These are phyloP conservation scores for Penicillium digitatum DNA, from an alignment of 2,329 filamentous ascomycete species.

Conservation along the genomic window DNA sequence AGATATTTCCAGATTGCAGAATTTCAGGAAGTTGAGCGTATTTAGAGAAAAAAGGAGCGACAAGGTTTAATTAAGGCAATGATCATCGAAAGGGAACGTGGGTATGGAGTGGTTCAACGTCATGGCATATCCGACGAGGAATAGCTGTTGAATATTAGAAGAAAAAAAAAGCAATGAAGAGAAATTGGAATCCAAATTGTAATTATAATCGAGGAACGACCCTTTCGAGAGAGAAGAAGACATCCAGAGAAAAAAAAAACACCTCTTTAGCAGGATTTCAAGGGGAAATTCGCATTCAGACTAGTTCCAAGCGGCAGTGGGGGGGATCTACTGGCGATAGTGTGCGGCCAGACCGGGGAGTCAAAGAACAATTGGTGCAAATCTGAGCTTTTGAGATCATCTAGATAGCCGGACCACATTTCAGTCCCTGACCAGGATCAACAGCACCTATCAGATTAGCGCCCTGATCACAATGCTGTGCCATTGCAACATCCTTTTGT, in stretches of 20 bases:
- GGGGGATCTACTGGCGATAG: conserved; percentile 17
- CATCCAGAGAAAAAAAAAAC: conserved; percentile 2
- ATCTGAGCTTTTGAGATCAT: background rate
- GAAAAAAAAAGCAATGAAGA: background rate
- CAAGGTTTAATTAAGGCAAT: conserved; percentile 14
- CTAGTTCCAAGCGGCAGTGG: conserved; percentile 8
- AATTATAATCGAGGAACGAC: conserved; percentile 1
- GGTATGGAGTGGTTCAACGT: conserved; percentile 16
- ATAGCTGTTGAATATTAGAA: background rate
- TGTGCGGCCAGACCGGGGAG: background rate
- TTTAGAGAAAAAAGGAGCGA: conserved; percentile 18
- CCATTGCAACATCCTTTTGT: conserved; percentile 37
- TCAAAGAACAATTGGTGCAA: background rate
- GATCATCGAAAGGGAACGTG: conserved; percentile 22
- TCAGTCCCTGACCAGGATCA: conserved; percentile 29
- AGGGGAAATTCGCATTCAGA: conserved; percentile 12
- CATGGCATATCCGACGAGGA: conserved; percentile 8
- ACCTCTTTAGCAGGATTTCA: conserved; percentile 13
- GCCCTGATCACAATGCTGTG: conserved; percentile 37
- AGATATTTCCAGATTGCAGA: background rate
- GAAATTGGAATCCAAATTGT: background rate
- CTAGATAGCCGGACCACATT: conserved; percentile 21
- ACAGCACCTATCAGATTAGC: conserved; percentile 35
- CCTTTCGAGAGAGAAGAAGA: background rate
- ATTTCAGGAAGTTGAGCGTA: background rate